Evolutionary conservation across 495 filamentous ascomycete species (phyloP).

Genomic region (Bacidia gigantensis): DNA sequence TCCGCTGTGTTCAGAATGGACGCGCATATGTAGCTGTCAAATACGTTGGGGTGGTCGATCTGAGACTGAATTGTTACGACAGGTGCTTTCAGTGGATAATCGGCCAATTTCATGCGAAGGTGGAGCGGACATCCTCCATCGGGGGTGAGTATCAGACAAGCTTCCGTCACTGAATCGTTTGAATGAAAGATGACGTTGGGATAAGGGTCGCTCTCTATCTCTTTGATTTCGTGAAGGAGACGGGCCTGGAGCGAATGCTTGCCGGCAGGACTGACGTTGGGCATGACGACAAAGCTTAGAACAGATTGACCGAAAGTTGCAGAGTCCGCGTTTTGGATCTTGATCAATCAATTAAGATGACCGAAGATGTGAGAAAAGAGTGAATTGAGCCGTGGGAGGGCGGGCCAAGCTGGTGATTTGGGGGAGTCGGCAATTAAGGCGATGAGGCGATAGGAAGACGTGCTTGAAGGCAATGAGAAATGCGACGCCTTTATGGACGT

Average conservation of each 20-base stretch:
- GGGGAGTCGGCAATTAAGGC: no score
- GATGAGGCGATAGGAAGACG: no score
- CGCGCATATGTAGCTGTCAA: conserved; percentile 34
- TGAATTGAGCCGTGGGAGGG: no score
- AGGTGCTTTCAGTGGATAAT: conserved; percentile 34
- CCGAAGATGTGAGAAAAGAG: no score
- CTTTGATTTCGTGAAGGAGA: conserved; percentile 14
- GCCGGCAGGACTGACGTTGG: background rate
- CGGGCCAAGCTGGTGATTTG: no score
- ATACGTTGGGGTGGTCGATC: conserved; percentile 41
- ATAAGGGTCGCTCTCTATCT: conserved; percentile 1
- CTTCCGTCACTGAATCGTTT: background rate
- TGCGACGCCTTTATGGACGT: no score
- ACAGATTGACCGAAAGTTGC: no score
- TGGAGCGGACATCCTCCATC: conserved; percentile 22
- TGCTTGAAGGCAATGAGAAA: no score
- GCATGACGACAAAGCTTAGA: background rate
- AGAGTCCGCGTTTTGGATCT: background rate
- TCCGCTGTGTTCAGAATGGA: conserved; percentile 29
- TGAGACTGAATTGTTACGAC: conserved; percentile 32
- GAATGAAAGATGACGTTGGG: background rate
- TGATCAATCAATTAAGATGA: background rate
- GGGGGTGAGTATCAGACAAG: conserved; percentile 1
- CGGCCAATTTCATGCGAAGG: conserved; percentile 31
- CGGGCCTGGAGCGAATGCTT: background rate